Percentiles rank a stretch among this genome's conserved stretches.
phyloP scores from a whole-genome alignment of 164 flowering plant genomes.

The Umbilicus rupestris region DNA sequence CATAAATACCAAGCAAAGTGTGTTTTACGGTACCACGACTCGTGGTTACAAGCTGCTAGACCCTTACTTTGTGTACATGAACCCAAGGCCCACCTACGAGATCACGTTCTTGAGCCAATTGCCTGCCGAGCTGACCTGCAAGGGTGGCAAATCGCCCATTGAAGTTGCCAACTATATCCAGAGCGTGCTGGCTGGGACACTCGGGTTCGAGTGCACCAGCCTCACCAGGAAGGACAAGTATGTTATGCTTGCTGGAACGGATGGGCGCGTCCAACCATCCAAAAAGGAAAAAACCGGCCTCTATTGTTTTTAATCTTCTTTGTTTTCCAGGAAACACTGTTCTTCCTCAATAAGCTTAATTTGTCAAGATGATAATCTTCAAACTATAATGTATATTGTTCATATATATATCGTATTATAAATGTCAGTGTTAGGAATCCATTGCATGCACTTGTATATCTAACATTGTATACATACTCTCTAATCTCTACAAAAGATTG shows the following conservation, averaged over 20 bases:
- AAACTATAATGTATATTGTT: background rate
- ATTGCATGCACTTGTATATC: too few species aligned
- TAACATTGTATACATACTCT: too few species aligned
- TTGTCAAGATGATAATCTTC: background rate
- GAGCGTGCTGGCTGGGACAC: constrained; percentile 26
- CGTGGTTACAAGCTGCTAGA: constrained; percentile 62
- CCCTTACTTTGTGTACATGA: constrained; percentile 79
- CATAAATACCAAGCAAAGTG: constrained; percentile 50
- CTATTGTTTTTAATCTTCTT: background rate
- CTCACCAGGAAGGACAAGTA: constrained; percentile 61
- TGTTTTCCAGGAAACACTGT: background rate
- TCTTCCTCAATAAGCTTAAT: background rate
- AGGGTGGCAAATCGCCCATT: constrained; percentile 33
- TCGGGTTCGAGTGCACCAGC: constrained; percentile 47
- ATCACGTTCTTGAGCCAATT: constrained; percentile 63
- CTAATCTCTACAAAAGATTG: too few species aligned
- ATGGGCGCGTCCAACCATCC: constrained; percentile 19
- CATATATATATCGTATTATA: too few species aligned
- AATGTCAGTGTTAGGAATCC: too few species aligned
- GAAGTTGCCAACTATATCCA: constrained; percentile 62
- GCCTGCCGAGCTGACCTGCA: constrained; percentile 56
- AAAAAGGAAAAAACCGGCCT: constrained; percentile 11
- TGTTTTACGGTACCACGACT: constrained; percentile 58
- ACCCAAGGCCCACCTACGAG: constrained; percentile 66
- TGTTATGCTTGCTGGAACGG: constrained; percentile 13